These are phyloP conservation scores for Nothomitra cinnamomea DNA, from an alignment of 2,329 filamentous ascomycete genomes.

Conservation along the genomic window DNA sequence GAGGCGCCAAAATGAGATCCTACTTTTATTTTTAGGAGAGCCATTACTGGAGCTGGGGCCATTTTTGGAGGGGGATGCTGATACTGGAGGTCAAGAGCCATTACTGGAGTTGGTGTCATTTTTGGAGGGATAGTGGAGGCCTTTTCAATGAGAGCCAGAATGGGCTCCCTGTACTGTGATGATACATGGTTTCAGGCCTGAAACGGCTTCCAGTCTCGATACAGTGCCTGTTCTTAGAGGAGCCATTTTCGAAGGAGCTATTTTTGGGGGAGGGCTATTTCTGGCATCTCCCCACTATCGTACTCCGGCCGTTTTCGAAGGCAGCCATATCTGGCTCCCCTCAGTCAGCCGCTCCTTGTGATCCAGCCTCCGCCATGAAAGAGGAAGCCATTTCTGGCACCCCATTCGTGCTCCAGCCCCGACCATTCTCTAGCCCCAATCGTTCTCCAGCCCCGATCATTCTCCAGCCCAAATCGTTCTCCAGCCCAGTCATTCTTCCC, in stretches of 20 bases:
- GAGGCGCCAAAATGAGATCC: too few relatives aligned
- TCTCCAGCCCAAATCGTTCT: neutral
- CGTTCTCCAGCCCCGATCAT: neutral
- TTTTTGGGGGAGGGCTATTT: neutral
- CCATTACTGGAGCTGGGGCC: too few relatives aligned
- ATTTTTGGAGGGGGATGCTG: too few relatives aligned
- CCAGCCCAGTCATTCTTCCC: neutral
- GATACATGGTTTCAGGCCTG: neutral
- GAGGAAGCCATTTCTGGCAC: neutral
- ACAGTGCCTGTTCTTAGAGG: neutral
- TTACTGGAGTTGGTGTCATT: neutral
- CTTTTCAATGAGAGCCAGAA: slow-evolving; percentile 1
- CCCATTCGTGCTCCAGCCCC: neutral
- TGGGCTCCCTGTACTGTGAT: neutral
- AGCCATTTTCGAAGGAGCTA: neutral
- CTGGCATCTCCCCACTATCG: neutral
- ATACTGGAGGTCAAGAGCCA: too few relatives aligned
- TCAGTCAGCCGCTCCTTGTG: neutral
- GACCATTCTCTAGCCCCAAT: neutral
- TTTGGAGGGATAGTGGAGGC: neutral
- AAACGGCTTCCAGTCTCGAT: neutral
- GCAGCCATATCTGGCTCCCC: too few relatives aligned
- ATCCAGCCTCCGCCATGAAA: neutral
- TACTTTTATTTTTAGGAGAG: too few relatives aligned
- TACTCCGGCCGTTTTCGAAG: neutral